Evolutionary conservation across 2,329 filamentous ascomycete genomes (phyloP), one percentile per base, ranked within the genome.

Genomic region (Teratosphaeria gauchensis): DNA sequence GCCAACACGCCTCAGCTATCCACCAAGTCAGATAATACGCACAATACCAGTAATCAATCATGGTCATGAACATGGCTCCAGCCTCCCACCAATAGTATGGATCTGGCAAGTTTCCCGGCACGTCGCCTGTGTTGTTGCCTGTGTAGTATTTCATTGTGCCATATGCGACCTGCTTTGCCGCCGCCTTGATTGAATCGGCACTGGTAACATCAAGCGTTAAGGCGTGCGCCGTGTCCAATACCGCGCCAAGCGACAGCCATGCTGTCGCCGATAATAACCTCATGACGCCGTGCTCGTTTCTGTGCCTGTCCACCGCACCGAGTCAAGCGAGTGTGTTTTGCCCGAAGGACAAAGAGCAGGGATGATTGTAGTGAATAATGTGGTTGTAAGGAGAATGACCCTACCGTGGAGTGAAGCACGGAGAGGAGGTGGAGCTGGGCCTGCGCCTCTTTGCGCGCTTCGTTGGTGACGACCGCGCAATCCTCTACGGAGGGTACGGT

Each of bases 11-110:
- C 3, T 19, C 5, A 19, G 6, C n/a, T 9, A 19, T 21, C 21
- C 2, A 8, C 16, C 4, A 16, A 16, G 9, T 9, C 8, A 48
- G 19, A 21, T 19, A 16, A 28, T 12, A 38, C 31, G 28, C 16
- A 35, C 32, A 79, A 62, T 85, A 81, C 82, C 84, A 87, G 71
- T 89, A 89, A 71, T 89, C 85, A 51, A 89, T 77, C 65, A 87
- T 75, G 0, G 84, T 82, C 62, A 85, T 83, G 79, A 87, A 87
- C 74, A 90, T 73, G 57, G 67, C 71, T 21, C 71, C 71, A 19
- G 82, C 83, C 70, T 89, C 83, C 86, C 86, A 89, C 86, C 86
- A 90, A 77, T 88, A 89, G 70, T 86, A 87, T 61, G 86, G 86
- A 24, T 78, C 70, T 1, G 84, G 82, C 35, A 91, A 74, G 55